Conservation (phyloP, 2,329 filamentous ascomycete species). For the Fusarium dimerum region DNA sequence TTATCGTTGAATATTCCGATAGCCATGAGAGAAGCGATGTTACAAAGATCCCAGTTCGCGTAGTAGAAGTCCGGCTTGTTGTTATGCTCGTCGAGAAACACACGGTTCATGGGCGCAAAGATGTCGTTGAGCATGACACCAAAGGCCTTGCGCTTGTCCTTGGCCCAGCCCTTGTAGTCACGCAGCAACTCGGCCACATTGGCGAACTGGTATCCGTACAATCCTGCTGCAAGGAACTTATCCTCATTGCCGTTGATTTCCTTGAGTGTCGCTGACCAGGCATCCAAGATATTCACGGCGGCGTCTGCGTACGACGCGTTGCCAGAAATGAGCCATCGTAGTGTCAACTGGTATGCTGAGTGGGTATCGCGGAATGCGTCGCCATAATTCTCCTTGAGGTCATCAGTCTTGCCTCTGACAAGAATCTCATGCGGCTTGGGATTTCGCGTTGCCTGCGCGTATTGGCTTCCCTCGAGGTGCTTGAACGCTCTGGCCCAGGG, state of each 20-base stretch:
- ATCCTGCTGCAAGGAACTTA: constrained; percentile 39
- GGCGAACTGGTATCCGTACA: constrained; percentile 48
- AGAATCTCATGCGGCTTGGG: constrained; percentile 1
- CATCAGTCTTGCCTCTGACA: constrained; percentile 1
- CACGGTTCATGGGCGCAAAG: background rate
- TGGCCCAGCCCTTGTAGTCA: constrained; percentile 34
- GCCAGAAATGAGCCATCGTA: constrained; percentile 42
- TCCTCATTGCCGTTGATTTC: constrained; percentile 38
- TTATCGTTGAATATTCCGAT: constrained; percentile 47
- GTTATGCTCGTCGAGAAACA: constrained; percentile 5
- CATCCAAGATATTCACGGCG: constrained; percentile 39
- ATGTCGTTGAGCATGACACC: constrained; percentile 2
- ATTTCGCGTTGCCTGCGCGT: constrained; percentile 1
- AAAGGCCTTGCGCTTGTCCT: constrained; percentile 3
- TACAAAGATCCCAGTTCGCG: constrained; percentile 36
- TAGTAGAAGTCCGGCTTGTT: constrained; percentile 7
- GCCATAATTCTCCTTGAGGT: background rate
- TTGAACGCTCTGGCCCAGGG: constrained; percentile 4
- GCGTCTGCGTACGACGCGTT: constrained; percentile 38
- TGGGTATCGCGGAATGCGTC: constrained; percentile 5
- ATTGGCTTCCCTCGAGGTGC: constrained; percentile 1
- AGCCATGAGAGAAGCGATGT: constrained; percentile 41
- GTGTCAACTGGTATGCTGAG: constrained; percentile 4
- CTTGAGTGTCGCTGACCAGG: constrained; percentile 38
- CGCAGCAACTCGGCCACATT: constrained; percentile 46